A percentile compares a stretch with the other conserved stretches of the same genome.
These are phyloP conservation scores for Silene conica DNA, from an alignment of 148 eudicot genomes.

Conservation along the genomic window DNA sequence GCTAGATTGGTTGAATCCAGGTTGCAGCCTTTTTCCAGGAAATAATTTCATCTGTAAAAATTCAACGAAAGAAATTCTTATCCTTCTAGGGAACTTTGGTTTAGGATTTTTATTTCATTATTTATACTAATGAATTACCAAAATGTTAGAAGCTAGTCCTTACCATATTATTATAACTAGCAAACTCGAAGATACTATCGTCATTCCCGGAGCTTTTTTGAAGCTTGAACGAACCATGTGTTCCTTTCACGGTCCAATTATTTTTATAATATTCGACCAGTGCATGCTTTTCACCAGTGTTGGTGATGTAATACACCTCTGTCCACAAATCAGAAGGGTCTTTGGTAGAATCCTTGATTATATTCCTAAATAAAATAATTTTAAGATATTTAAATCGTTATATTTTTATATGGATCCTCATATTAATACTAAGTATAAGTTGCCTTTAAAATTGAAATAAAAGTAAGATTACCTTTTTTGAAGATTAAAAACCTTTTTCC, in stretches of 20 bases:
- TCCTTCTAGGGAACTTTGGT: neutral
- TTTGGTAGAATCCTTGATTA: conserved; percentile 6
- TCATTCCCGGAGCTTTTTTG: neutral
- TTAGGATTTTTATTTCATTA: too few relatives aligned
- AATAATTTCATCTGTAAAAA: conserved; percentile 6
- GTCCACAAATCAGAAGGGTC: conserved; percentile 1
- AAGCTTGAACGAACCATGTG: conserved; percentile 2
- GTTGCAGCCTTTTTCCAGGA: neutral
- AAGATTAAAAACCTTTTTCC: neutral
- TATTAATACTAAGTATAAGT: neutral
- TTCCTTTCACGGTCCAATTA: conserved; percentile 3
- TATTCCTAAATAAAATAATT: conserved; percentile 4
- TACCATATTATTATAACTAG: conserved; percentile 10
- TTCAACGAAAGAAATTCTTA: too few relatives aligned
- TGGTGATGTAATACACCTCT: neutral
- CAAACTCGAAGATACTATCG: neutral
- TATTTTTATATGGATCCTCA: neutral
- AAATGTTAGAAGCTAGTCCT: neutral
- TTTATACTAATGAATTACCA: neutral
- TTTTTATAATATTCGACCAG: neutral
- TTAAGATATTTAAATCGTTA: neutral
- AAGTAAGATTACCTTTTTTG: conserved; percentile 4
- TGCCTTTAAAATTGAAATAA: too few relatives aligned
- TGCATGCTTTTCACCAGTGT: conserved; percentile 1
- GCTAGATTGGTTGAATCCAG: neutral